Conservation (phyloP, 306 rosid species). For the Cicer yamashitae region DNA sequence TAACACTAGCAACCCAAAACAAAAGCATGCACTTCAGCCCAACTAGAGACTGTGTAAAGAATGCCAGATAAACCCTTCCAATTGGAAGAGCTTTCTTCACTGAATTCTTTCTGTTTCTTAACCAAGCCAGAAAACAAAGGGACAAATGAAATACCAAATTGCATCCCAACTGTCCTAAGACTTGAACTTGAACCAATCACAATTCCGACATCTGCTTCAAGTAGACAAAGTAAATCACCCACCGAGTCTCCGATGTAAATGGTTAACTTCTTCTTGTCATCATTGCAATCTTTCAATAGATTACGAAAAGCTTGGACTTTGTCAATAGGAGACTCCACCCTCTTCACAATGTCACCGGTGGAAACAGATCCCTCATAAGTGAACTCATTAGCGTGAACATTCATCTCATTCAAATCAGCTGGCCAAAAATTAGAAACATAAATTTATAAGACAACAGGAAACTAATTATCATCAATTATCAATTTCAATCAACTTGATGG, state of each 20-base stretch:
- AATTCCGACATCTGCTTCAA: conserved; percentile 96
- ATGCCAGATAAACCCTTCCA: conserved; percentile 85
- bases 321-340: conserved; percentile 89
- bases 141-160: conserved; percentile 79
- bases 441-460: conserved; percentile 22
- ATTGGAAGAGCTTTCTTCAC: conserved; percentile 58
- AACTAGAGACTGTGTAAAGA: conserved; percentile 85
- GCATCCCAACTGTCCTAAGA: conserved; percentile 75
- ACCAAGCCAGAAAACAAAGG: conserved; percentile 81
- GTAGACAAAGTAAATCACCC: conserved; percentile 94
- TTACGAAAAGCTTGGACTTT: conserved; percentile 73
- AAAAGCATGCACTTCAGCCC: conserved; percentile 99
- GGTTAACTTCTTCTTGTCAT: conserved; percentile 65
- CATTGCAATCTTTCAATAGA: conserved; percentile 51
- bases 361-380: conserved; percentile 72
- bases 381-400: conserved; percentile 86
- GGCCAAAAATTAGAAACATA: conserved; percentile 38
- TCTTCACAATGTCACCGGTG: conserved; percentile 84
- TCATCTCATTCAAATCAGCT: conserved; percentile 75
- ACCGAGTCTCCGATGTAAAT: conserved; percentile 90
- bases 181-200: conserved; percentile 91
- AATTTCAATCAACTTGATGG: conserved; percentile 37
- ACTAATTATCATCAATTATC: conserved; percentile 11
- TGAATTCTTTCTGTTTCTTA: conserved; percentile 69
- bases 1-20: conserved; percentile 83